Evolutionary conservation across 768 basidiomycete species (phyloP).

Genomic region (Roridomyces roridus): DNA sequence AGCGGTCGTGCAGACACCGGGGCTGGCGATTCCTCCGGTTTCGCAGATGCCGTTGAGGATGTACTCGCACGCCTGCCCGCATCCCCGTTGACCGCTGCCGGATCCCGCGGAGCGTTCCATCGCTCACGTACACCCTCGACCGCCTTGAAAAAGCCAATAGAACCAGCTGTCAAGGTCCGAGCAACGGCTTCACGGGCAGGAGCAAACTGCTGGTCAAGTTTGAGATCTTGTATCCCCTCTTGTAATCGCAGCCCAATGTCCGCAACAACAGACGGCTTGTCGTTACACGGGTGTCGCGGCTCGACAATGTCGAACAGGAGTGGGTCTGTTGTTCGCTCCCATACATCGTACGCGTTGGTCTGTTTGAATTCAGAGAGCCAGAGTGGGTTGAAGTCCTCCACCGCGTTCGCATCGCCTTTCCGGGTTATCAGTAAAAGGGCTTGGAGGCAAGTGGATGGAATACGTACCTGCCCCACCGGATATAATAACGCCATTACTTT

Average conservation of each 20-base stretch:
- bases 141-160: constrained; percentile 85
- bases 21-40: constrained; percentile 4
- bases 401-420: constrained; percentile 61
- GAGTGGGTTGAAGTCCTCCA: constrained; percentile 83
- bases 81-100: constrained; percentile 26
- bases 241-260: constrained; percentile 92
- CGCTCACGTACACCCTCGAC: constrained; percentile 87
- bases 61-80: constrained; percentile 35
- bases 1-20: constrained; percentile 22
- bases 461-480: constrained; percentile 62
- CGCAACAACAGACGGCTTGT: constrained; percentile 86
- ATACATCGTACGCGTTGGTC: constrained; percentile 88
- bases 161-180: constrained; percentile 74
- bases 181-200: constrained; percentile 91
- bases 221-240: constrained; percentile 94
- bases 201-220: constrained; percentile 91
- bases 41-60: constrained; percentile 7
- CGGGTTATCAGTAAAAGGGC: constrained; percentile 1
- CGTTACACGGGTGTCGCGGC: constrained; percentile 92
- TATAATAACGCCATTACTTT: constrained; percentile 68
- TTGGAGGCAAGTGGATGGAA: too few species aligned
- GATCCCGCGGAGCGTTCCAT: constrained; percentile 50
- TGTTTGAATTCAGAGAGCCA: constrained; percentile 91
- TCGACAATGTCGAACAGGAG: constrained; percentile 95
- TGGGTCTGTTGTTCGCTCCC: constrained; percentile 92